Percentiles rank a stretch among this genome's conserved stretches.
Conservation (phyloP, 768 basidiomycete species). For the Chlorophyllum brunneum region DNA sequence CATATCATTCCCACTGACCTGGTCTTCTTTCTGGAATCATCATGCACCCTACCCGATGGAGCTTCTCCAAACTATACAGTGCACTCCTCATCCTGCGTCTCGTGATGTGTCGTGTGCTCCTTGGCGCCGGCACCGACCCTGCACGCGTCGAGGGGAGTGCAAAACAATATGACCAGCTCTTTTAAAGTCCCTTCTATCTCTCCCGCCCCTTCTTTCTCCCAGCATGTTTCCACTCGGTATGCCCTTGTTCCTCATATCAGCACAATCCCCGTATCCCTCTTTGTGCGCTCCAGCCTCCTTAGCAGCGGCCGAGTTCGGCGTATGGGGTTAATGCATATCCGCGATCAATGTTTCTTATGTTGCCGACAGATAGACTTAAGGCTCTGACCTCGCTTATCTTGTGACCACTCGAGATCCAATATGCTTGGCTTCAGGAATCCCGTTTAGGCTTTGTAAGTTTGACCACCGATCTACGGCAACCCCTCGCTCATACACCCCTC, state of each 20-base stretch:
- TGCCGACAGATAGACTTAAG: constrained; percentile 10
- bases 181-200: background rate
- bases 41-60: constrained; percentile 4
- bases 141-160: background rate
- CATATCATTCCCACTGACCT: constrained; percentile 4
- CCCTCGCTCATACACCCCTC: too few relatives aligned
- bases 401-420: constrained; percentile 5
- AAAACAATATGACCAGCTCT: background rate
- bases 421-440: constrained; percentile 26
- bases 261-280: constrained; percentile 51
- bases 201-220: constrained; percentile 9
- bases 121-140: background rate
- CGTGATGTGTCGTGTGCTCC: constrained; percentile 5
- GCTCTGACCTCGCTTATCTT: constrained; percentile 15
- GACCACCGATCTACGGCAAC: too few relatives aligned
- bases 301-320: constrained; percentile 46
- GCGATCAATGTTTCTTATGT: constrained; percentile 40
- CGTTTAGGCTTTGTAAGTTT: constrained; percentile 34
- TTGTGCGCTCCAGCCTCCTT: constrained; percentile 29
- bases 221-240: constrained; percentile 27
- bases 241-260: constrained; percentile 45
- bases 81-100: background rate
- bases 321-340: constrained; percentile 62
- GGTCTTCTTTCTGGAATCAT: constrained; percentile 3
- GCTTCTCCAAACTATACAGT: background rate